Evolutionary conservation across 2,329 filamentous ascomycete genomes (phyloP), one percentile per base, ranked within the genome.

Genomic region (Colletotrichum musae): DNA sequence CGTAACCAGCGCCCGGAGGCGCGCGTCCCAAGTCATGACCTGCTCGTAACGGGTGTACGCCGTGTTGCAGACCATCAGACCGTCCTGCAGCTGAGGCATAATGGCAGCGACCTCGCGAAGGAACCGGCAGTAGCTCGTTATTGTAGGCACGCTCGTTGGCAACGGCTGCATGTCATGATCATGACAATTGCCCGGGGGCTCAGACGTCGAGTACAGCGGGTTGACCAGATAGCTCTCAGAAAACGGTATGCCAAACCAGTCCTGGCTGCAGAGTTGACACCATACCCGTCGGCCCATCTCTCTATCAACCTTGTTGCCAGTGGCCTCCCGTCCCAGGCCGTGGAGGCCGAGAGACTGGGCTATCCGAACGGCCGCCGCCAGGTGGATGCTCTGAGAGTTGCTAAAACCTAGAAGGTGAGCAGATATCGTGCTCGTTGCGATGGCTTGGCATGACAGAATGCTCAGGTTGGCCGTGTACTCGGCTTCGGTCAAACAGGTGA

Each of bases 351-450:
- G 75, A 1, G 81, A 80, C 73, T 85, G 83, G 2, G 83, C 84
- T 51, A 87, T 84, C 7, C 84, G 78, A 6, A 83, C 75, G 3
- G 81, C 84, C 1, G 83, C 79, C 3, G 81, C 82, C 9, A 86
- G 77, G 21, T 84, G 77, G 1, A 84, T 81, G 4, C 79, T 81
- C 68, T 84, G 84, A 50, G 81, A 82, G 70, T 84, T 85, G 6
- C 83, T 83, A 26, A 81, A 82, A 1, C 85, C 85, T 1, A 86
- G 77, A 16, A 85, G 75, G 73, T 87, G 85, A 9, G 84, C 84
- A 9, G 82, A 82, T 3, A 84, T 82, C n/a, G 85, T 85, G 36
- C 85, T 75, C 1, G 81, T 83, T 10, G 82, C 76, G 47, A 87
- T 84, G 4, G 84, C 80, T 72, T 86, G 81, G 4, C 86, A 78